Conservation (phyloP, 202 grass and related monocot species). For the Carex arenaria region DNA sequence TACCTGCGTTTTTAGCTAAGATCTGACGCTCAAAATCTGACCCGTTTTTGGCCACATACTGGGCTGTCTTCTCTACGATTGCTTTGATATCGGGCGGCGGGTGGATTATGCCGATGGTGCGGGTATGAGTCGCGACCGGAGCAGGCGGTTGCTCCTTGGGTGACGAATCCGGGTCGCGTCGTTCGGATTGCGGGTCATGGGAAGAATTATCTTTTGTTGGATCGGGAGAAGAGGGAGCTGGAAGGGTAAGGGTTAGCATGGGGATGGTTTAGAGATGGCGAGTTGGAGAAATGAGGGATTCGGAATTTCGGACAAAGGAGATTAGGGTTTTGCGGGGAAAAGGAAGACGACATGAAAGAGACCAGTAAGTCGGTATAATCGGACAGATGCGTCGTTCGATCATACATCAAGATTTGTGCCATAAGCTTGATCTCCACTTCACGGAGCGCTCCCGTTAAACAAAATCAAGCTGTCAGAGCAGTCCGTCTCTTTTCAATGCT, state of each 20-base stretch:
- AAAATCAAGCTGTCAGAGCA: no score
- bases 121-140: conserved; percentile 68
- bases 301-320: background rate
- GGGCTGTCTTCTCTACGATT: conserved; percentile 87
- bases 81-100: conserved; percentile 83
- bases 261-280: background rate
- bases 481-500: no score
- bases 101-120: conserved; percentile 74
- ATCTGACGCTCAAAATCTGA: conserved; percentile 90
- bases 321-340: background rate
- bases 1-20: conserved; percentile 62
- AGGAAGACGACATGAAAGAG: background rate
- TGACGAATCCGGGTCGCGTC: background rate
- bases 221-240: conserved; percentile 26
- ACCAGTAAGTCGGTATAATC: no score
- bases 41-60: conserved; percentile 89
- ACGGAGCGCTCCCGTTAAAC: no score
- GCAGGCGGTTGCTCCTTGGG: conserved; percentile 27
- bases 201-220: background rate
- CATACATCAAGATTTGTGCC: no score
- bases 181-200: background rate
- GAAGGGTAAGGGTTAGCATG: conserved; percentile 44
- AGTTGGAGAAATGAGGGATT: background rate
- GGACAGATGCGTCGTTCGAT: no score
- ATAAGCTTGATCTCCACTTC: no score